Evolutionary conservation across 805 yeast species (phyloP).

Genomic region (Teunomyces panamensis): DNA sequence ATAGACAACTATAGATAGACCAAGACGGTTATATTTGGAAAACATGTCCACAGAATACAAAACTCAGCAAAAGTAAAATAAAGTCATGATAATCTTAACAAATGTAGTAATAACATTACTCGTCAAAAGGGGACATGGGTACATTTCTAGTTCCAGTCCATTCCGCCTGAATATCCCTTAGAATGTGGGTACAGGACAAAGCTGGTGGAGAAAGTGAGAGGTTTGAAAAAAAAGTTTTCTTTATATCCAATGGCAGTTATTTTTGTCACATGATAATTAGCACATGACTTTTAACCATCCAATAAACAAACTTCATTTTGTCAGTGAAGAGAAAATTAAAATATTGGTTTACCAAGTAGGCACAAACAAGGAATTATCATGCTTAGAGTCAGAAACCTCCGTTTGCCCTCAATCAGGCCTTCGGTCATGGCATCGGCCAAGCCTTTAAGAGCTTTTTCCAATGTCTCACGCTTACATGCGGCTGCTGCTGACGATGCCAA

Average conservation of each 20-base stretch:
- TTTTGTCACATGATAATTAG: neutral
- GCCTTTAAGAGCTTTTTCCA: conserved; percentile 13
- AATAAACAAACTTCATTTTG: conserved; percentile 14
- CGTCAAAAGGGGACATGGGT: too few relatives aligned
- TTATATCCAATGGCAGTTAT: neutral
- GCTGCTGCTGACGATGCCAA: conserved; percentile 26
- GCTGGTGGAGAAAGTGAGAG: too few relatives aligned
- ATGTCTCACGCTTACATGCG: conserved; percentile 18
- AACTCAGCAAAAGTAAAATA: too few relatives aligned
- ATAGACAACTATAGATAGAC: too few relatives aligned
- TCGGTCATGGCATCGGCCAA: conserved; percentile 3
- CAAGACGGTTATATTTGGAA: too few relatives aligned
- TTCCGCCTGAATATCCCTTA: too few relatives aligned
- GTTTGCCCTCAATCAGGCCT: conserved; percentile 10
- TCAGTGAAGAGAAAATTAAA: conserved; percentile 4
- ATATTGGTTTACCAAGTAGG: conserved; percentile 4
- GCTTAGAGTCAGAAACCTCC: conserved; percentile 22
- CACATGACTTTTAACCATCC: conserved; percentile 7
- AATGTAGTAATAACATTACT: too few relatives aligned
- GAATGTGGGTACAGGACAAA: too few relatives aligned
- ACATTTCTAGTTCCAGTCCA: too few relatives aligned
- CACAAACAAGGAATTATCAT: conserved; percentile 11
- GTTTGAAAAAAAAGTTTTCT: too few relatives aligned
- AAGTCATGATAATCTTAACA: too few relatives aligned
- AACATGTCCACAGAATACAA: too few relatives aligned